Base-by-base conservation (phyloP, 352 stramenopile genomes). In the Aphanomyces euteiches region DNA sequence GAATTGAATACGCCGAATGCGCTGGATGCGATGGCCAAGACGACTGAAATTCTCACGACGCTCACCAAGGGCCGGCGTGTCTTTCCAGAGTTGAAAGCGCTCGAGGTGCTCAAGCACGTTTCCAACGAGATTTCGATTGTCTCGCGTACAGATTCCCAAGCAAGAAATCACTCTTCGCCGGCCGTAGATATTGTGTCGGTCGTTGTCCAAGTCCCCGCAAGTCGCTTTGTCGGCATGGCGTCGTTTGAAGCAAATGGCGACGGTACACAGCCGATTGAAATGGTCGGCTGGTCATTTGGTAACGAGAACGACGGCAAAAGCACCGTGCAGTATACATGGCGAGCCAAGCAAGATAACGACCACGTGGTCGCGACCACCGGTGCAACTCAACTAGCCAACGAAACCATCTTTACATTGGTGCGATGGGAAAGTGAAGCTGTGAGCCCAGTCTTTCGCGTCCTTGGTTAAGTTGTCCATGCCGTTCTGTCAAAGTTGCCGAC, bases 371-470 rank as follows among this genome's bases (percentile, higher is more conserved):
- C 7, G 7, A 12, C 21, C 54, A 7, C 28, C 39, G 5, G 10
- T 61, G 5, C 90, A 40, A 92, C 90, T 72, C 85, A 93, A 69
- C 71, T 90, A 34, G 83, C 82, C 38, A 93, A 92, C 61, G 86
- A 93, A 69, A 81, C 84, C 67, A 93, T 92, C 84, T 93, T 93
- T 69, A 83, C 83, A 37, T 90, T 92, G 80, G 75, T 93, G 59
- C 79, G 86, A 74, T 93, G 84, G 86, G 86, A 93, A 73, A 93
- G 86, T 59, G 84, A 93, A 68, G 84, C 86, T 5, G 90, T 91
- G 13, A 12, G 34, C 2, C 34, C 54, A 19, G 54, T 61, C 28
- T 41, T 61, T 58, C 21, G 50, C 19, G 36, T 58, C 1, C 50
- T 28, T 28, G 28, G 28, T 28, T 28, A 28, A 28, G 28, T 28